Evolutionary conservation across 768 basidiomycete species (phyloP).

Genomic region (Imleria badia): DNA sequence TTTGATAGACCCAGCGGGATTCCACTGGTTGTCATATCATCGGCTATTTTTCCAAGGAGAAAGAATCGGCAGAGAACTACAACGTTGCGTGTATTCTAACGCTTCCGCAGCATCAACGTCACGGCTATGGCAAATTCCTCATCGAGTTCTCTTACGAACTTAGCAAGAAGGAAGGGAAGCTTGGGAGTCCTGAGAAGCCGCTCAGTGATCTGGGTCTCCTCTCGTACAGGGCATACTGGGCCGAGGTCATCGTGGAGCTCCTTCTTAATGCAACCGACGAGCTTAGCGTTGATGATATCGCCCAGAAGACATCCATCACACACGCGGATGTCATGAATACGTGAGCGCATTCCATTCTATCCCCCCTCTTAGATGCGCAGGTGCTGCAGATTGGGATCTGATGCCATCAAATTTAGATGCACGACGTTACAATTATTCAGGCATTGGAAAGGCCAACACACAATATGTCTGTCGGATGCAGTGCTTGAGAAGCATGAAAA

Average conservation of each 20-base stretch:
- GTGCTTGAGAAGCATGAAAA: conserved; percentile 92
- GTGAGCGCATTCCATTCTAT: conserved; percentile 51
- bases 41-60: conserved; percentile 99
- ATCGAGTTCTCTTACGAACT: conserved; percentile 99
- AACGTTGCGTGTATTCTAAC: conserved; percentile 99
- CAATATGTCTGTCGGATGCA: conserved; percentile 87
- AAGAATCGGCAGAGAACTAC: conserved; percentile 96
- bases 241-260: conserved; percentile 91
- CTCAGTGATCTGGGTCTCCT: conserved; percentile 91
- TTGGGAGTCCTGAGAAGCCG: conserved; percentile 97
- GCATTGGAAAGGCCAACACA: conserved; percentile 92
- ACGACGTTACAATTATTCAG: conserved; percentile 94
- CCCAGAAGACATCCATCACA: conserved; percentile 91
- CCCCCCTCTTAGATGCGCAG: neutral
- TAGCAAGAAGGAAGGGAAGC: conserved; percentile 92
- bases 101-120: conserved; percentile 96
- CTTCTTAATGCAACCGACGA: conserved; percentile 70
- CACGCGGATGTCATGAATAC: conserved; percentile 98
- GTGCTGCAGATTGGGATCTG: neutral
- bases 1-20: conserved; percentile 72
- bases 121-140: conserved; percentile 91
- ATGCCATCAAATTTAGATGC: conserved; percentile 54
- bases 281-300: conserved; percentile 95
- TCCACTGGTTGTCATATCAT: conserved; percentile 90
- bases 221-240: conserved; percentile 95